Conservation (phyloP, 768 basidiomycete species). For the Termitomyces sp. region DNA sequence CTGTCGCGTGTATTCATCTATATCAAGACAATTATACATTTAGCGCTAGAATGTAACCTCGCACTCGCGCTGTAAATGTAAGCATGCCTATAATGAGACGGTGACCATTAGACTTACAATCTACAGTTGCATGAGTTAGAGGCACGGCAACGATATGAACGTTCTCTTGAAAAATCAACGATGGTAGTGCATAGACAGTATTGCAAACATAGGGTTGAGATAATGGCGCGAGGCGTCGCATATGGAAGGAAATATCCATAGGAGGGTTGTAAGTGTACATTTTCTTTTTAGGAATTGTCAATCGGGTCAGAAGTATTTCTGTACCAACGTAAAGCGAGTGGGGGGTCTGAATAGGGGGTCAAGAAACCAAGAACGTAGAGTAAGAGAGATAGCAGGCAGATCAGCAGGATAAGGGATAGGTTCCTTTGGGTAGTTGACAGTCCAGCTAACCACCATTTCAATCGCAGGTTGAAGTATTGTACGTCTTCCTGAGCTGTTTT, state of each 20-base stretch:
- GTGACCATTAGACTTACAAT: background rate
- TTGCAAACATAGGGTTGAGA: background rate
- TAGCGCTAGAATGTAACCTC: background rate
- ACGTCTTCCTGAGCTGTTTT: slow-evolving; percentile 1
- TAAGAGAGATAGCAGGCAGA: background rate
- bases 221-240: slow-evolving; percentile 6
- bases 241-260: background rate
- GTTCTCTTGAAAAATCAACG: background rate
- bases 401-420: background rate
- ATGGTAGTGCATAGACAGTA: background rate
- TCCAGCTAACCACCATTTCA: slow-evolving; percentile 5
- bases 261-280: background rate
- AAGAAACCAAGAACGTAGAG: background rate
- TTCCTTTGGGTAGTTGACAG: background rate
- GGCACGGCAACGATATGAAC: background rate
- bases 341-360: background rate
- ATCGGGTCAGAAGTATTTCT: background rate
- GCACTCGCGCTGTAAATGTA: background rate
- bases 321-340: background rate
- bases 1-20: background rate
- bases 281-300: background rate
- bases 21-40: background rate
- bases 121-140: background rate
- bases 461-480: background rate
- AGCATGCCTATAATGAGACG: background rate